Conservation (phyloP, 2,329 filamentous ascomycete species). For the Diplodia mutila region DNA sequence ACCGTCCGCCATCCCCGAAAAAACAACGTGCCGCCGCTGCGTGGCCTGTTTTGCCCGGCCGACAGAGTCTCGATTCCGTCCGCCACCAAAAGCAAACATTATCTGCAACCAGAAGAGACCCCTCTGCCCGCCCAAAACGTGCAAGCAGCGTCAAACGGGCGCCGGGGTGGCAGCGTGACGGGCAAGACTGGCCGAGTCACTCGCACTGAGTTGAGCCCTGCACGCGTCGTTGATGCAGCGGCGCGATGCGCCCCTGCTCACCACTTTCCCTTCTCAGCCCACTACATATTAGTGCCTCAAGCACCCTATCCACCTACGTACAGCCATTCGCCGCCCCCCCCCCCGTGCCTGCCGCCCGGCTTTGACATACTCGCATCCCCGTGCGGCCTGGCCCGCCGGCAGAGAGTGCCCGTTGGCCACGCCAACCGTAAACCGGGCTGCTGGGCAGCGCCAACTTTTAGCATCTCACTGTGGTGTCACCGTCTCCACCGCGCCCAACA, state of each 20-base stretch:
- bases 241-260: neutral
- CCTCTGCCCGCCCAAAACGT: neutral
- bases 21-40: conserved; percentile 5
- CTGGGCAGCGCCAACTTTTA: conserved; percentile 7
- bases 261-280: conserved; percentile 21
- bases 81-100: neutral
- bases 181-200: neutral
- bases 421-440: conserved; percentile 24
- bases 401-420: conserved; percentile 1
- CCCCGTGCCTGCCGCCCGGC: conserved; percentile 15
- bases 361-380: conserved; percentile 15
- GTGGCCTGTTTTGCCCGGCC: conserved; percentile 1
- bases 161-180: neutral
- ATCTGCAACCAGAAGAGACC: too few species aligned
- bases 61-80: too few species aligned
- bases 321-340: conserved; percentile 13
- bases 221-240: neutral
- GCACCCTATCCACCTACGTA: conserved; percentile 11
- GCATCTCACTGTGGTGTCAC: conserved; percentile 23
- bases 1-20: conserved; percentile 13
- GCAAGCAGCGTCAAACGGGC: neutral
- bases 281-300: conserved; percentile 1
- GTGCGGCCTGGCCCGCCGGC: conserved; percentile 21
- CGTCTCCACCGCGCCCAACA: conserved; percentile 55
- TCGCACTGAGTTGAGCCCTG: neutral